These are phyloP conservation scores for Thalassia testudinum DNA, from an alignment of 116 monocot genomes.

Conservation along the genomic window DNA sequence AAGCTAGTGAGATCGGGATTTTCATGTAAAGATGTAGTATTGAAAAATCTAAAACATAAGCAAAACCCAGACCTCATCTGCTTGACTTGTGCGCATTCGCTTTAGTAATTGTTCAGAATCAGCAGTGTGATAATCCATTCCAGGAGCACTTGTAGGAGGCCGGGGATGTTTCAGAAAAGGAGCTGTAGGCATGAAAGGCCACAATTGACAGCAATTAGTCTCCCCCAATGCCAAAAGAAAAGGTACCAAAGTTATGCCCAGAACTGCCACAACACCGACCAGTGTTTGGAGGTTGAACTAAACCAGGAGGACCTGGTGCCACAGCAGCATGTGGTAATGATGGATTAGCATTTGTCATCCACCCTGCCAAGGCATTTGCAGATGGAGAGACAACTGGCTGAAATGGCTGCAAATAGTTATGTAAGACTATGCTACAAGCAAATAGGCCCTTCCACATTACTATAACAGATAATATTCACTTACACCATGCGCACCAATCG, in stretches of 20 bases:
- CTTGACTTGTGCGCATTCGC: conserved; percentile 64
- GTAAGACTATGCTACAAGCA: too few relatives aligned
- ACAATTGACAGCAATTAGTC: too few relatives aligned
- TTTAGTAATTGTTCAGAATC: conserved; percentile 87
- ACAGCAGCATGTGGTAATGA: conserved; percentile 58
- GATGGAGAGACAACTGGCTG: conserved; percentile 65
- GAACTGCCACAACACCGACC: conserved; percentile 12
- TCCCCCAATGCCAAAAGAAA: too few relatives aligned
- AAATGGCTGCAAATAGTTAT: conserved; percentile 48
- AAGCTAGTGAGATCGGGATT: too few relatives aligned
- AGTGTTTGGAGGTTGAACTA: conserved; percentile 54
- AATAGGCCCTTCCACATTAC: neutral
- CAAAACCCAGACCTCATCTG: conserved; percentile 52
- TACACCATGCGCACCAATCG: conserved; percentile 58
- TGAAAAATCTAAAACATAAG: neutral
- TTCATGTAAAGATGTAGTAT: too few relatives aligned
- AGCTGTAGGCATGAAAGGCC: conserved; percentile 4
- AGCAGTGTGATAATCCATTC: conserved; percentile 81
- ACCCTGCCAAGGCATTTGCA: conserved; percentile 67
- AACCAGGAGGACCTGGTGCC: conserved; percentile 60
- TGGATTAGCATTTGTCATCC: conserved; percentile 75
- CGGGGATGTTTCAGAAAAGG: conserved; percentile 39
- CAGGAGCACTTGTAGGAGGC: conserved; percentile 51
- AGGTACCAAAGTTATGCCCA: too few relatives aligned
- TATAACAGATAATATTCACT: neutral